A percentile compares a stretch with the other conserved stretches of the same genome.
Conservation (phyloP, 139 green algal genomes). For the Chlorella sorokiniana region DNA sequence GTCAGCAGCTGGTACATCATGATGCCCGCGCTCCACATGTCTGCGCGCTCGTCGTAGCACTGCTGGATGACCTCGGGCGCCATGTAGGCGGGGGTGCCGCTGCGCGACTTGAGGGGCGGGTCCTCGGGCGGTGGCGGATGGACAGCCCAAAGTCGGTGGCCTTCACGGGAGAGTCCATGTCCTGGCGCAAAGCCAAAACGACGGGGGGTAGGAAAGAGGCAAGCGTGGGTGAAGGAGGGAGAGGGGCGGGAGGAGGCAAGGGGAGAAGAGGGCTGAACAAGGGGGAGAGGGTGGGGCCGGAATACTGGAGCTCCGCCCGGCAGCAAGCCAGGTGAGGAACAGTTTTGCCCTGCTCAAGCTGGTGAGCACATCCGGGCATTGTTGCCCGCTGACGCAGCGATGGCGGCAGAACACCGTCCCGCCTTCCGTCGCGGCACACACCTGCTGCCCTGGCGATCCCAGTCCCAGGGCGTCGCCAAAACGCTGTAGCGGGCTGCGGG, state of each 20-base stretch:
- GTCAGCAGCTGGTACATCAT: slow-evolving; percentile 92
- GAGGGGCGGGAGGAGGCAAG: not conserved
- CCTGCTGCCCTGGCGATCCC: not conserved
- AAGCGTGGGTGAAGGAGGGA: not conserved
- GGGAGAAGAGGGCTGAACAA: too few relatives aligned
- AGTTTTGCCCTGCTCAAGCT: too few relatives aligned
- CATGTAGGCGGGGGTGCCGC: slow-evolving; percentile 91
- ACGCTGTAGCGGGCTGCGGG: slow-evolving; percentile 7
- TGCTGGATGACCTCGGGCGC: slow-evolving; percentile 85
- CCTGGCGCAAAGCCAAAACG: slow-evolving; percentile 23
- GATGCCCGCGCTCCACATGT: slow-evolving; percentile 92
- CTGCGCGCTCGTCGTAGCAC: slow-evolving; percentile 75
- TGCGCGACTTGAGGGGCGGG: slow-evolving; percentile 74
- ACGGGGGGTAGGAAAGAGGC: not conserved
- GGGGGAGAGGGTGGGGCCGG: too few relatives aligned
- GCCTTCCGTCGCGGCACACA: not conserved
- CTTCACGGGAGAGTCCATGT: slow-evolving; percentile 70
- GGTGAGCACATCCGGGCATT: too few relatives aligned
- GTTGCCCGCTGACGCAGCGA: too few relatives aligned
- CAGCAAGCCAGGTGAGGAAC: too few relatives aligned
- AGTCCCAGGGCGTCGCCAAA: slow-evolving; percentile 25
- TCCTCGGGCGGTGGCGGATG: slow-evolving; percentile 81
- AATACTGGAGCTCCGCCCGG: too few relatives aligned
- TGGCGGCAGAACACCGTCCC: not conserved
- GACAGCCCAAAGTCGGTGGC: slow-evolving; percentile 90